Conservation (phyloP, 1,139 yeast genomes). For the Chernovozyma sophiae-reginae region DNA sequence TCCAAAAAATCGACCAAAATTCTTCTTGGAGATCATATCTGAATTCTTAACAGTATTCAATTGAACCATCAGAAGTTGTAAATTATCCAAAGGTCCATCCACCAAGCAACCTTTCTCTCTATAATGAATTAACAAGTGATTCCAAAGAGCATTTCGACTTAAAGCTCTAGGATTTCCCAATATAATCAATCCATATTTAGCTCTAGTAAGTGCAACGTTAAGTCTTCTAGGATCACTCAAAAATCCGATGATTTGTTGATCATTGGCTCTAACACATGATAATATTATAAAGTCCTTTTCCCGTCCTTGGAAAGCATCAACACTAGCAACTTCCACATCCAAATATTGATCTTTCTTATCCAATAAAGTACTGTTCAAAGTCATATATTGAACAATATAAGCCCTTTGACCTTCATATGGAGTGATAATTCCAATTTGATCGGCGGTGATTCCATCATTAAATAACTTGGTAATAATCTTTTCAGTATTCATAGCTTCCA, state of each 20-base stretch:
- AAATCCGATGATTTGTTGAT: slow-evolving; percentile 78
- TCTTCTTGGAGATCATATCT: slow-evolving; percentile 2
- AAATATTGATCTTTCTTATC: slow-evolving; percentile 58
- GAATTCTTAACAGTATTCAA: slow-evolving; percentile 20
- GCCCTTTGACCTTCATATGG: slow-evolving; percentile 96
- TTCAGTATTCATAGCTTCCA: slow-evolving; percentile 90
- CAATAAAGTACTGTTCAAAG: slow-evolving; percentile 60
- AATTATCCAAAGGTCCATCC: slow-evolving; percentile 83
- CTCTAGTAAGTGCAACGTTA: slow-evolving; percentile 90
- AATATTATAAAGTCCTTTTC: slow-evolving; percentile 88
- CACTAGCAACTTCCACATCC: slow-evolving; percentile 84
- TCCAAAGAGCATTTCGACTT: slow-evolving; percentile 74
- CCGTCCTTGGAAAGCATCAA: slow-evolving; percentile 95
- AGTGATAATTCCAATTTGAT: slow-evolving; percentile 87
- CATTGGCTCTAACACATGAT: slow-evolving; percentile 91
- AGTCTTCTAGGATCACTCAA: slow-evolving; percentile 85
- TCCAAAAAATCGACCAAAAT: slow-evolving; percentile 6
- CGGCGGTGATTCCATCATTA: slow-evolving; percentile 74
- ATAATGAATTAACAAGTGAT: slow-evolving; percentile 69
- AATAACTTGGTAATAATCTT: slow-evolving; percentile 70
- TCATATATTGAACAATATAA: slow-evolving; percentile 75
- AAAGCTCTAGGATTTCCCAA: slow-evolving; percentile 84
- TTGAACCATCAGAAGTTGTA: slow-evolving; percentile 70
- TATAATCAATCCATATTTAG: slow-evolving; percentile 77
- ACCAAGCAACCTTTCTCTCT: slow-evolving; percentile 85